Conservation (phyloP, 1,284 basidiomycete genomes). For the Rhodofomes roseus region DNA sequence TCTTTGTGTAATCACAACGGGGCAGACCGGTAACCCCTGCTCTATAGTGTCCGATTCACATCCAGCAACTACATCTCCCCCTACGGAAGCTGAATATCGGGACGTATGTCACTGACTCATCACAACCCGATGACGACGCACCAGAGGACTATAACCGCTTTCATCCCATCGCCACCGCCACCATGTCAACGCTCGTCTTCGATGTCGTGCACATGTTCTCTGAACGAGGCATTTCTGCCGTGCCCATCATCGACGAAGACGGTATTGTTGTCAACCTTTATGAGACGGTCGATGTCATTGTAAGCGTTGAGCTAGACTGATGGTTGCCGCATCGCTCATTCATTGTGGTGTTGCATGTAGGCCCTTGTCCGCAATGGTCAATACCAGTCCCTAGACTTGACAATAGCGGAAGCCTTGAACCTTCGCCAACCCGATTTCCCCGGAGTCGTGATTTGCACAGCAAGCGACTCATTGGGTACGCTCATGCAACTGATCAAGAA, state of each 20-base stretch:
- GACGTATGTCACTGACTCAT: conserved; percentile 72
- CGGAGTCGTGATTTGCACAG: conserved; percentile 94
- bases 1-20: conserved; percentile 1
- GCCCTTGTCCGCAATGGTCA: conserved; percentile 93
- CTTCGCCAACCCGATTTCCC: conserved; percentile 92
- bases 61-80: conserved; percentile 71
- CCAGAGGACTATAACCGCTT: conserved; percentile 64
- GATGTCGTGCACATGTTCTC: conserved; percentile 99
- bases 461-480: conserved; percentile 90
- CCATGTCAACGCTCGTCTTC: conserved; percentile 89
- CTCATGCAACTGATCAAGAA: conserved; percentile 92
- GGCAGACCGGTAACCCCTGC: conserved; percentile 7
- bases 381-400: conserved; percentile 92
- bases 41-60: conserved; percentile 66
- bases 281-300: conserved; percentile 98
- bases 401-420: conserved; percentile 90
- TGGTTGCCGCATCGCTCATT: no score
- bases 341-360: conserved; percentile 38
- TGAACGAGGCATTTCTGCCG: conserved; percentile 91
- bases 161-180: conserved; percentile 91
- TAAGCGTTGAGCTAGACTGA: no score
- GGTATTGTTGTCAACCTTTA: conserved; percentile 96
- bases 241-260: conserved; percentile 92
- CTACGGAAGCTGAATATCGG: conserved; percentile 91
- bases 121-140: conserved; percentile 35